These are phyloP conservation scores for Trichophyton benhamiae DNA, from an alignment of 2,329 filamentous ascomycete species.

Conservation along the genomic window DNA sequence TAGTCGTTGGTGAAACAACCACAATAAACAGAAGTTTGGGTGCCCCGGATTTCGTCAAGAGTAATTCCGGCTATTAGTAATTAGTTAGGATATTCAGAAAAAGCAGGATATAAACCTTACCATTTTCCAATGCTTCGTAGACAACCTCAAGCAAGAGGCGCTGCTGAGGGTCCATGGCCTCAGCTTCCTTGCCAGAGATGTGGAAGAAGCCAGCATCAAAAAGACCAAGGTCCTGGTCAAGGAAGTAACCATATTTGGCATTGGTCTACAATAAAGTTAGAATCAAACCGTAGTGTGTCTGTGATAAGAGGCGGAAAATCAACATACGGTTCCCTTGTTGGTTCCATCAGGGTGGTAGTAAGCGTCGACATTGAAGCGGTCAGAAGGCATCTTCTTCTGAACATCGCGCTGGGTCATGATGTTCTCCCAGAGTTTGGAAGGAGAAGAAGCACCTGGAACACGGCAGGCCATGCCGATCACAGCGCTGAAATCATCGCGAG, in stretches of 20 bases:
- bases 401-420: constrained; percentile 7
- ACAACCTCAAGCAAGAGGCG: constrained; percentile 20
- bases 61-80: constrained; percentile 14
- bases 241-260: constrained; percentile 12
- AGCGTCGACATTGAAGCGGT: constrained; percentile 10
- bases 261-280: constrained; percentile 3
- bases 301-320: neutral
- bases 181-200: constrained; percentile 18
- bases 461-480: constrained; percentile 10
- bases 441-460: constrained; percentile 8
- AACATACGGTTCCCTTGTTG: constrained; percentile 9
- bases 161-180: constrained; percentile 24
- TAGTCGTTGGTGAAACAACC: constrained; percentile 24
- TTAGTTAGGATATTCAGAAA: neutral
- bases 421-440: constrained; percentile 10
- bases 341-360: constrained; percentile 14
- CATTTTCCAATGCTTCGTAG: constrained; percentile 21
- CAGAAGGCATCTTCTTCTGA: constrained; percentile 8
- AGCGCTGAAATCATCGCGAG: constrained; percentile 1
- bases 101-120: neutral
- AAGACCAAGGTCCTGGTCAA: constrained; percentile 16
- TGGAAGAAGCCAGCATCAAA: constrained; percentile 26
- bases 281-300: neutral
- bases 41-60: constrained; percentile 20
- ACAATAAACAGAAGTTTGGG: constrained; percentile 24